Evolutionary conservation across 805 yeast species (phyloP), one percentile per base, ranked within the genome.

Genomic region (Saturnispora gosingensis): DNA sequence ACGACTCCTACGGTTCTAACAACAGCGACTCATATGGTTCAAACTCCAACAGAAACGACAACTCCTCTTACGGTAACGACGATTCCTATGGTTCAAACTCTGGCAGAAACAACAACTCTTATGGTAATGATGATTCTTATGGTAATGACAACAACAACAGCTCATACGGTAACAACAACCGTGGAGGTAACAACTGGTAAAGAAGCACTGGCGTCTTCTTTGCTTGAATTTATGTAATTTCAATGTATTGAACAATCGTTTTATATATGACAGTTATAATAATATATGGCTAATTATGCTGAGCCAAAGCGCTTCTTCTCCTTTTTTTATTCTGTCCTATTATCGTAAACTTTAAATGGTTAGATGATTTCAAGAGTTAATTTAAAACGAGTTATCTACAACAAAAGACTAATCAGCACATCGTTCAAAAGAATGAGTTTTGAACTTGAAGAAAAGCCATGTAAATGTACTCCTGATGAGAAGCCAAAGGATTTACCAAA

Each of bases 111-210:
- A 25, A 35, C 20, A 55, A 70, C 60, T 64, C 68, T 32, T 65
- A 61, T 56, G 73, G 69, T 30, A 57, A 58, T 54, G 56, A 59
- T 56, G 51, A 55, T 30, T 56, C 58, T 2, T 57, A 55, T 32
- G 57, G 59, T 42, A 13, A 15, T 18, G 47, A 51, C 25, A 58
- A 59, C 51, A 58, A 59, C 50, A 58, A 60, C 50, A 58, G 59
- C 53, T 58, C 68, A 15, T 68, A 66, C 57, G 68, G 69, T 45
- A 56, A 61, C 22, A 56, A 60, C 56, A 48, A 45, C 18, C 38
- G 25, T 24, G 44, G 61, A 44, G 59, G 59, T 48, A 60, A 65
- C 22, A 38, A 51, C 46, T 42, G 38, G 24, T 44, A 44, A 44
- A 38, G 15, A 8, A 3, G 22, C 11, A 9, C 15, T 16, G 15